Evolutionary conservation across 2,329 filamentous ascomycete genomes (phyloP), one percentile per base, ranked within the genome.

Genomic region (Sporothrix mexicana): DNA sequence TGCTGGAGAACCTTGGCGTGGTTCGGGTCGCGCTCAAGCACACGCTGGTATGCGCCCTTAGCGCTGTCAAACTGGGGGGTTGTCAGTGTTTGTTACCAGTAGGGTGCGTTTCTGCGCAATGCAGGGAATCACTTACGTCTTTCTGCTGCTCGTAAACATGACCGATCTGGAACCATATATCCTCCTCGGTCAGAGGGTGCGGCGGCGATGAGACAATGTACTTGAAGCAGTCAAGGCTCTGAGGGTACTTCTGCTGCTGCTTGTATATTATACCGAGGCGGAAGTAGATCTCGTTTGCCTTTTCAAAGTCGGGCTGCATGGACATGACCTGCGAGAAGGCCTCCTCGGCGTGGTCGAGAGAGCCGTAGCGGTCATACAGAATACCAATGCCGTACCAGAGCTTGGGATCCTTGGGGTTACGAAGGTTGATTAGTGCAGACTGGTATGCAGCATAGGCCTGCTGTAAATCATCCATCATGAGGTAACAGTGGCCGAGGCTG

Each of bases 111-210:
- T 36, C 30, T 1, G 30, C n/a, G 83, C 76, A 64, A 74, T 68
- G 25, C 70, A 53, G 0, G n/a, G 13, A 12, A 1, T 8, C 43
- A 87, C 94, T 84, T 86, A 97, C 95, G 79, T 99, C 96, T 87
- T 98, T 98, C 82, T 98, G 95, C 79, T 98, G 96, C 80, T 99
- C 96, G 79, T 99, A 95, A 68, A 99, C 96, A 81, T 99, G 96
- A 36, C 96, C 96, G 79, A 99, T 98, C 82, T 99, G 96, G 85
- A 99, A 99, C 95, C 95, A 98, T 74, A 99, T 99, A 78, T 99
- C 96, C 81, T 98, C 95, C 81, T 98, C 95, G 0, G 95, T 98
- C 77, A 99, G 83, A 2, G 96, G 96, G 3, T 93, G 91, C 2
- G 96, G 96, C 41, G 96, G 95, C 70, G 97, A 95, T 77, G 89